Evolutionary conservation across 164 flowering plant species (phyloP).

Genomic region (Umbellularia californica): DNA sequence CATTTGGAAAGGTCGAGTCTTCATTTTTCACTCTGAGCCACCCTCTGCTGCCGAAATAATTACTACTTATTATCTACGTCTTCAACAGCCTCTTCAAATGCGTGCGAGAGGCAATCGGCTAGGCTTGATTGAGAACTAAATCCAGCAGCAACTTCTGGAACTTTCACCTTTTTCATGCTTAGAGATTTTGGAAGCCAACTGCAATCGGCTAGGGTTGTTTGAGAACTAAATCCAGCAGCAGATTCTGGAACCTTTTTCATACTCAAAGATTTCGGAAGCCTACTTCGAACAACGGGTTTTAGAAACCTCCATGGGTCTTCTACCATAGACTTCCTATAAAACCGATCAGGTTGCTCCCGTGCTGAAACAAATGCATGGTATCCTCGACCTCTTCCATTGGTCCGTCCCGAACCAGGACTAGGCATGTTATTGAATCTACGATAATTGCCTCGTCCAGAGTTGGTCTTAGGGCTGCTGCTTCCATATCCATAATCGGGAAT

Average conservation of each 20-base stretch:
- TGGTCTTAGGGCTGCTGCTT: conserved; percentile 19
- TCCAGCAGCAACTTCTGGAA: conserved; percentile 21
- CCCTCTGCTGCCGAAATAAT: too few relatives aligned
- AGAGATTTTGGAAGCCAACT: conserved; percentile 46
- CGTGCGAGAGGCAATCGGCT: conserved; percentile 64
- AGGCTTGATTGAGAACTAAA: conserved; percentile 42
- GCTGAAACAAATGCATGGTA: conserved; percentile 26
- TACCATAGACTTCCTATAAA: conserved; percentile 59
- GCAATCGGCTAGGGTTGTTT: conserved; percentile 59
- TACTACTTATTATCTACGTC: conserved; percentile 11
- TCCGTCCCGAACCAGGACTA: conserved; percentile 24
- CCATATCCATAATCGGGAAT: conserved; percentile 23
- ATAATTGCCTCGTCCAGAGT: conserved; percentile 26
- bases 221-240: conserved; percentile 21
- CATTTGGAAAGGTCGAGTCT: too few relatives aligned
- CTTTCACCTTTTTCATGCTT: conserved; percentile 31
- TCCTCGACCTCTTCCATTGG: conserved; percentile 42
- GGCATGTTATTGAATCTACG: conserved; percentile 17
- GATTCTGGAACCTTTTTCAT: conserved; percentile 36
- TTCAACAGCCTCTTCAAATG: conserved; percentile 42
- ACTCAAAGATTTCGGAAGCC: conserved; percentile 46
- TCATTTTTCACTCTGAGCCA: too few relatives aligned
- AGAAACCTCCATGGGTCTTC: conserved; percentile 79
- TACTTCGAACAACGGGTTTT: conserved; percentile 47
- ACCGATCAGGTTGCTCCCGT: conserved; percentile 31